A percentile compares a stretch with the other conserved stretches of the same genome.
These are phyloP conservation scores for Colletotrichum incanum DNA, from an alignment of 2,329 filamentous ascomycete genomes.

Conservation along the genomic window DNA sequence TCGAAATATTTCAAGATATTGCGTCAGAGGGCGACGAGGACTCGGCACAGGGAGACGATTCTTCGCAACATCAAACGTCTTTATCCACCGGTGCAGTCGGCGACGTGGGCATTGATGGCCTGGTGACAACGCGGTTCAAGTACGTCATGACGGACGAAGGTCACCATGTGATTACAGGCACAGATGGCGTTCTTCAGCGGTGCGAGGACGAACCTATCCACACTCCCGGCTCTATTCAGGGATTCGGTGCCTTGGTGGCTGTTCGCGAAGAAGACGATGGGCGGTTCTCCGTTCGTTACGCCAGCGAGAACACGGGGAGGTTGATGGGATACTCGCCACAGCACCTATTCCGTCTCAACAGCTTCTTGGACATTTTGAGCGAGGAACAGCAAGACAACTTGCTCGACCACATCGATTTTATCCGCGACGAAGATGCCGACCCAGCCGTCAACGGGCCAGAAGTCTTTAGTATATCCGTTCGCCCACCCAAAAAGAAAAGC, in stretches of 20 bases:
- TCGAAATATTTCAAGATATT: constrained; percentile 48
- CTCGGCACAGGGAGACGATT: constrained; percentile 5
- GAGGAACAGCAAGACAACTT: constrained; percentile 89
- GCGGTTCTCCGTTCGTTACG: constrained; percentile 78
- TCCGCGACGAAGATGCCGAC: constrained; percentile 86
- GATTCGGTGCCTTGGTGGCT: constrained; percentile 84
- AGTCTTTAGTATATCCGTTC: constrained; percentile 85
- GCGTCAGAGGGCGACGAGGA: constrained; percentile 48
- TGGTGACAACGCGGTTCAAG: constrained; percentile 83
- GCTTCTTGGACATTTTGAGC: constrained; percentile 86
- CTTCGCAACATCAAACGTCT: constrained; percentile 9
- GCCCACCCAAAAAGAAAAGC: constrained; percentile 68
- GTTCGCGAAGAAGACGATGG: constrained; percentile 80
- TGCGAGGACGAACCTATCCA: constrained; percentile 96
- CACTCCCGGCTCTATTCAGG: constrained; percentile 85
- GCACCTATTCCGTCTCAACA: constrained; percentile 81
- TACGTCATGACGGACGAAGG: constrained; percentile 84
- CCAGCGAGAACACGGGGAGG: constrained; percentile 84
- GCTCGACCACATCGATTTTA: constrained; percentile 89
- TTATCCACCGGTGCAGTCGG: constrained; percentile 5
- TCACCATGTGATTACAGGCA: constrained; percentile 86
- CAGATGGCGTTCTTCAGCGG: constrained; percentile 80
- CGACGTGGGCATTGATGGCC: constrained; percentile 16
- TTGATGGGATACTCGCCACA: constrained; percentile 84
- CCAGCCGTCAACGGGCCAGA: constrained; percentile 84